Evolutionary conservation across 345 rosid species (phyloP).

Genomic region (Passiflora organensis): DNA sequence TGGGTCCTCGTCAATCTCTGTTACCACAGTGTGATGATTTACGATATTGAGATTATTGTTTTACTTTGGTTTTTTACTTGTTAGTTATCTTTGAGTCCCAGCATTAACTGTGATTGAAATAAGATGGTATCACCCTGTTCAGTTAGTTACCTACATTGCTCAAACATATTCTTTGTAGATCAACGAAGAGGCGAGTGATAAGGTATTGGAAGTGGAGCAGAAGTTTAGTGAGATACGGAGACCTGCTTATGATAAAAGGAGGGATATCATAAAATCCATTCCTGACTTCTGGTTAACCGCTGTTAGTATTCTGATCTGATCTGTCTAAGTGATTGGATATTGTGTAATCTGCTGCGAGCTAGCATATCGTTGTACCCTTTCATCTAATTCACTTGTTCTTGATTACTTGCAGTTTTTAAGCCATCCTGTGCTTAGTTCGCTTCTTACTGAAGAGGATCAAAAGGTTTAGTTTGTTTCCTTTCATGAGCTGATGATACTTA

Average conservation of each 20-base stretch:
- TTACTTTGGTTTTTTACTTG: too few relatives aligned
- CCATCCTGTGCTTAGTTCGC: conserved; percentile 84
- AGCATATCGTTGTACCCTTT: not conserved
- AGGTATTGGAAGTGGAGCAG: conserved; percentile 86
- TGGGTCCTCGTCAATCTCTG: too few relatives aligned
- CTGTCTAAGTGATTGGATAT: not conserved
- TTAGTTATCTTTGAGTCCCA: too few relatives aligned
- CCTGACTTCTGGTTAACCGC: conserved; percentile 96
- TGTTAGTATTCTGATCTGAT: conserved; percentile 40
- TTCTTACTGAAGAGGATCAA: conserved; percentile 83
- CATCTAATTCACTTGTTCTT: not conserved
- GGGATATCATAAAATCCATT: conserved; percentile 62
- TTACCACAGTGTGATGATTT: too few relatives aligned
- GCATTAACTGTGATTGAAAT: too few relatives aligned
- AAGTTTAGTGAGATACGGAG: conserved; percentile 74
- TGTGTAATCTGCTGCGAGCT: not conserved
- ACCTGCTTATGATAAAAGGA: conserved; percentile 82
- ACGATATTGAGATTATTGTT: too few relatives aligned
- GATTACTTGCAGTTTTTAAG: conserved; percentile 58
- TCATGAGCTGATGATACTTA: not conserved
- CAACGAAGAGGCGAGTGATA: conserved; percentile 90
- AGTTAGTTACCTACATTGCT: too few relatives aligned
- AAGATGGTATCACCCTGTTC: too few relatives aligned
- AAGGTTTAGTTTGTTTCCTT: conserved; percentile 46
- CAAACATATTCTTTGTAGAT: conserved; percentile 53